A percentile compares a stretch with the other conserved stretches of the same genome.
These are phyloP conservation scores for Aspergillus quadrilineatus DNA, from an alignment of 2,329 filamentous ascomycete genomes.

Conservation along the genomic window DNA sequence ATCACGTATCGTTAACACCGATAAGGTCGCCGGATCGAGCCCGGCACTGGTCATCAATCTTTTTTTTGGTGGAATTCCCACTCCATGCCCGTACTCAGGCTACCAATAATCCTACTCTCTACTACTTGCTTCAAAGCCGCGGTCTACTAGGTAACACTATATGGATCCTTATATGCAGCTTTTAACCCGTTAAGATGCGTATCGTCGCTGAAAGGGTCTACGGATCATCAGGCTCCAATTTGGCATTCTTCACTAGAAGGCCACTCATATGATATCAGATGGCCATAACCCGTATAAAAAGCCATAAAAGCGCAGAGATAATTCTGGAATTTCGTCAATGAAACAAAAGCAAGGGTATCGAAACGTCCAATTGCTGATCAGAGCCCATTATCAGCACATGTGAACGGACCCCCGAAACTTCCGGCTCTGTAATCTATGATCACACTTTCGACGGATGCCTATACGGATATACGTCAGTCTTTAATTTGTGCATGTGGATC, in stretches of 20 bases:
- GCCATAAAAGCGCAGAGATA: not conserved
- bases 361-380: slow-evolving; percentile 21
- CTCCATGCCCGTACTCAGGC: too few relatives aligned
- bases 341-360: not conserved
- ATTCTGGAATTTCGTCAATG: not conserved
- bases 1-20: slow-evolving; percentile 40
- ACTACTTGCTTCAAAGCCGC: too few relatives aligned
- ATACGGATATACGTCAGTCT: not conserved
- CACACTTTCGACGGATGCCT: slow-evolving; percentile 46
- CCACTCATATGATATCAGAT: not conserved
- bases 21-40: slow-evolving; percentile 36
- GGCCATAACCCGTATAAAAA: not conserved
- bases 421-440: slow-evolving; percentile 68
- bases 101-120: too few relatives aligned
- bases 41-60: slow-evolving; percentile 16
- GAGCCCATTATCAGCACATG: slow-evolving; percentile 57
- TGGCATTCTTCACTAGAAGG: slow-evolving; percentile 8
- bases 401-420: slow-evolving; percentile 69
- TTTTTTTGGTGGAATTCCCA: too few relatives aligned
- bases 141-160: too few relatives aligned
- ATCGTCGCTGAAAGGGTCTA: not conserved
- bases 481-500: slow-evolving; percentile 8
- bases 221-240: not conserved
- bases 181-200: too few relatives aligned
- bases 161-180: too few relatives aligned